These are phyloP conservation scores for Wickerhamomyces ciferrii DNA, from an alignment of 805 yeast species.

Conservation along the genomic window DNA sequence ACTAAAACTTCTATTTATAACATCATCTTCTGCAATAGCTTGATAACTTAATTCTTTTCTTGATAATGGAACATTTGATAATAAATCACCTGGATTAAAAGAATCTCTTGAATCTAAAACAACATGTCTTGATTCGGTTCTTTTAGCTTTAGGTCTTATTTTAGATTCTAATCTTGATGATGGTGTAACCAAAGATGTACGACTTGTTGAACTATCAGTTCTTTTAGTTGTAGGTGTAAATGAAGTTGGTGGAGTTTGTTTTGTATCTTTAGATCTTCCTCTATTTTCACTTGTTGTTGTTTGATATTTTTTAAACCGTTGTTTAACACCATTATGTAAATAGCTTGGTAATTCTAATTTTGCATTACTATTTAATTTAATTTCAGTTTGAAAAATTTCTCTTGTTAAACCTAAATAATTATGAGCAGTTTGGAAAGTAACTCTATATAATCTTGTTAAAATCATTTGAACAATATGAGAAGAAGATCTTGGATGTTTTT, in stretches of 20 bases:
- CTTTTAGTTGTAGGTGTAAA: not conserved
- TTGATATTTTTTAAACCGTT: conserved; percentile 27
- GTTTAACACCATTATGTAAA: conserved; percentile 51
- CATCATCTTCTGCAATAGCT: conserved; percentile 12
- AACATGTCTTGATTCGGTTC: conserved; percentile 38
- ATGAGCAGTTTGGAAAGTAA: conserved; percentile 88
- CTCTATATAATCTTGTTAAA: conserved; percentile 78
- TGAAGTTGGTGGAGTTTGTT: not conserved
- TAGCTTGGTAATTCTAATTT: conserved; percentile 55
- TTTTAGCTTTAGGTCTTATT: conserved; percentile 8
- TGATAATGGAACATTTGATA: conserved; percentile 74
- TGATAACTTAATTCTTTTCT: conserved; percentile 23
- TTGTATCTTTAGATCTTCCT: conserved; percentile 11
- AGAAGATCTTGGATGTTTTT: conserved; percentile 80
- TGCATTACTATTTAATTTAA: conserved; percentile 47
- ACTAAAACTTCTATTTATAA: conserved; percentile 37
- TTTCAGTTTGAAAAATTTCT: conserved; percentile 76
- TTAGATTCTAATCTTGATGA: conserved; percentile 10
- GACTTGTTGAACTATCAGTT: conserved; percentile 4
- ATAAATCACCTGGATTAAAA: conserved; percentile 78
- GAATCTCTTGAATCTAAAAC: conserved; percentile 49
- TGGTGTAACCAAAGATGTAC: conserved; percentile 7
- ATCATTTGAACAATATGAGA: conserved; percentile 95
- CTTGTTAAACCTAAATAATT: conserved; percentile 78
- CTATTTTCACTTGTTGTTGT: not conserved